These are phyloP conservation scores for Tricholomella constricta DNA, from an alignment of 768 basidiomycete genomes.

Conservation along the genomic window DNA sequence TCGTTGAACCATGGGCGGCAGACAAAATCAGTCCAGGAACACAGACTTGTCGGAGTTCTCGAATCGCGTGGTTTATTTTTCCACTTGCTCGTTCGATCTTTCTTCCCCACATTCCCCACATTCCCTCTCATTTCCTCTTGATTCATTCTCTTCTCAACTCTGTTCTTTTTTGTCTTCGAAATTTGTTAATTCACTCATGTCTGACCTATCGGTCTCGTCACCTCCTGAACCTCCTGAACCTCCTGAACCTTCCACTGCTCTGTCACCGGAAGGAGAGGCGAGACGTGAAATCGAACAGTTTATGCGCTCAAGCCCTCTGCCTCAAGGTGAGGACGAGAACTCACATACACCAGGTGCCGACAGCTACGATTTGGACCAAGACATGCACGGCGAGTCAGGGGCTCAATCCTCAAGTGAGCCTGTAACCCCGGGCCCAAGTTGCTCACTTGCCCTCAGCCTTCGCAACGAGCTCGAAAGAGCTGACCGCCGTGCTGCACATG, in stretches of 20 bases:
- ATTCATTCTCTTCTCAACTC: no score
- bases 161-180: neutral
- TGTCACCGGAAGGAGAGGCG: neutral
- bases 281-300: neutral
- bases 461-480: no score
- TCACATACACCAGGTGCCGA: no score
- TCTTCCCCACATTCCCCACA: no score
- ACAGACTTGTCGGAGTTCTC: no score
- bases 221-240: neutral
- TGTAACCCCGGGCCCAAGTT: neutral
- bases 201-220: neutral
- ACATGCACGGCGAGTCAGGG: neutral
- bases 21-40: no score
- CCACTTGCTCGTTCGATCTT: no score
- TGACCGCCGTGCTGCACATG: neutral
- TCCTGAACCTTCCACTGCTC: no score
- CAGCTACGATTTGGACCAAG: neutral
- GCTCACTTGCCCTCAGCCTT: neutral
- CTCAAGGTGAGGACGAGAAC: neutral
- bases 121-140: no score
- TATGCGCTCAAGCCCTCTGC: neutral
- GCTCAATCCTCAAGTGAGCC: neutral
- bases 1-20: neutral
- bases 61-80: no score
- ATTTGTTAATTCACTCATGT: neutral